Conservation (phyloP, 495 filamentous ascomycete species). For the Aspergillus conjunctus region DNA sequence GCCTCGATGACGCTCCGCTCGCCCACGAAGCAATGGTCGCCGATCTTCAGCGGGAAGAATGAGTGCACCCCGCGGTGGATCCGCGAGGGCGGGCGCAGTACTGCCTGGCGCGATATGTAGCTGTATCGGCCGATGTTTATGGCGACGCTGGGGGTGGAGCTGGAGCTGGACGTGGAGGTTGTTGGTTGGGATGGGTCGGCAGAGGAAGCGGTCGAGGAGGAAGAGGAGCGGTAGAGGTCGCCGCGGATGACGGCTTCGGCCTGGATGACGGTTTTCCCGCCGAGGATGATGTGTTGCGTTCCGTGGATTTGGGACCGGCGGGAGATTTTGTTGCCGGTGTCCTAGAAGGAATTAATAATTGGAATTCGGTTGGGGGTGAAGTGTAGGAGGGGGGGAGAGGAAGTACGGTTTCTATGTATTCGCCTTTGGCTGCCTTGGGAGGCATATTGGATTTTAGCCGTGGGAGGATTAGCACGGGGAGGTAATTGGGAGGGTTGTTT, state of each 20-base stretch:
- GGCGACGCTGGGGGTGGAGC: conserved; percentile 45
- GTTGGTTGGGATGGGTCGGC: conserved; percentile 15
- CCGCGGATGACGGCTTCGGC: conserved; percentile 90
- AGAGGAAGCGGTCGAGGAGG: conserved; percentile 33
- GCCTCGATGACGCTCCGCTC: conserved; percentile 73
- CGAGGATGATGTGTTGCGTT: conserved; percentile 96
- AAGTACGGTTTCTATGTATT: conserved; percentile 94
- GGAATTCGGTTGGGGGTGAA: not conserved
- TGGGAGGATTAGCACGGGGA: not conserved
- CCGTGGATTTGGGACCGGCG: conserved; percentile 87
- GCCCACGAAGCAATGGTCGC: conserved; percentile 89
- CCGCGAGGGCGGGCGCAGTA: conserved; percentile 76
- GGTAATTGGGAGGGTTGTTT: not conserved
- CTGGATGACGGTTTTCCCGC: conserved; percentile 92
- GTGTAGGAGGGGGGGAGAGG: not conserved
- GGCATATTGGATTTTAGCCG: conserved; percentile 56
- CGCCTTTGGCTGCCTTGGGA: conserved; percentile 74
- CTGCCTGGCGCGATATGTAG: conserved; percentile 72
- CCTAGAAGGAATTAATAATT: conserved; percentile 49
- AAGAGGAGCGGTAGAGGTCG: conserved; percentile 66
- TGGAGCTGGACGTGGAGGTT: conserved; percentile 20
- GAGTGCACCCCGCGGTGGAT: conserved; percentile 58
- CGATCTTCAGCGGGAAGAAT: conserved; percentile 85
- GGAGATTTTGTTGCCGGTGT: conserved; percentile 98
- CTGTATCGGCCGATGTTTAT: conserved; percentile 88